These are phyloP conservation scores for Xylariaceae sp. DNA, from an alignment of 2,329 filamentous ascomycete species.

Conservation along the genomic window DNA sequence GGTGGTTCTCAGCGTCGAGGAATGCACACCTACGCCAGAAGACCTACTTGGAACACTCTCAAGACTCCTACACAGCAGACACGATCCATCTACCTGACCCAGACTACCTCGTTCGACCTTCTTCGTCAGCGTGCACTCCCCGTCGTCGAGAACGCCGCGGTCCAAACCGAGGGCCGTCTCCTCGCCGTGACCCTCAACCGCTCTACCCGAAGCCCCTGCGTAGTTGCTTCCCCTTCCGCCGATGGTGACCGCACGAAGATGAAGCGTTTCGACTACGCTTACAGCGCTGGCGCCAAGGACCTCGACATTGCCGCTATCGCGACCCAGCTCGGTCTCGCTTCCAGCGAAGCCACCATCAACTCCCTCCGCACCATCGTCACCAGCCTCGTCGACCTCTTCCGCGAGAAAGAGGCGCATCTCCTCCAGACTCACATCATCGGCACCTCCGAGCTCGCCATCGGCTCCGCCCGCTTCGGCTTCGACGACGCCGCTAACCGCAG, in stretches of 20 bases:
- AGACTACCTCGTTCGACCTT: conserved; percentile 49
- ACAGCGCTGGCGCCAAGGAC: conserved; percentile 36
- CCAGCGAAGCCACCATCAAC: conserved; percentile 32
- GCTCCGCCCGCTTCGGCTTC: conserved; percentile 56
- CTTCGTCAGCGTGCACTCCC: conserved; percentile 47
- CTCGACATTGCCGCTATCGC: conserved; percentile 39
- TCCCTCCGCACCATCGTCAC: conserved; percentile 46
- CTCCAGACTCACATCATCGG: conserved; percentile 48
- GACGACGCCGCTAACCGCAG: conserved; percentile 65
- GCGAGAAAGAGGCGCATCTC: conserved; percentile 59
- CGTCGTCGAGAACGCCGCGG: conserved; percentile 29
- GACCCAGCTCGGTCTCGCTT: conserved; percentile 49
- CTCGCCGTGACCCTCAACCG: conserved; percentile 63
- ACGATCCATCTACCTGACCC: conserved; percentile 51
- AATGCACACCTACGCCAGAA: conserved; percentile 43
- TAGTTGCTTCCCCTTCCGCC: conserved; percentile 53
- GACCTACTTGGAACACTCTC: conserved; percentile 13
- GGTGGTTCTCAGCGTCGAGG: conserved; percentile 42
- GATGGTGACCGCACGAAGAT: conserved; percentile 40
- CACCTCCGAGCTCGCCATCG: conserved; percentile 40
- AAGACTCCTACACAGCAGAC: conserved; percentile 32
- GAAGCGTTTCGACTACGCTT: conserved; percentile 58
- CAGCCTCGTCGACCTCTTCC: conserved; percentile 54
- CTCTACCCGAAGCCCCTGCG: conserved; percentile 54
- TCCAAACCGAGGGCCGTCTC: conserved; percentile 39